A percentile compares a stretch with the other conserved stretches of the same genome.
Evolutionary conservation across 73 alveolate genomes (phyloP).

Genomic region (Paramecium primaurelia): DNA sequence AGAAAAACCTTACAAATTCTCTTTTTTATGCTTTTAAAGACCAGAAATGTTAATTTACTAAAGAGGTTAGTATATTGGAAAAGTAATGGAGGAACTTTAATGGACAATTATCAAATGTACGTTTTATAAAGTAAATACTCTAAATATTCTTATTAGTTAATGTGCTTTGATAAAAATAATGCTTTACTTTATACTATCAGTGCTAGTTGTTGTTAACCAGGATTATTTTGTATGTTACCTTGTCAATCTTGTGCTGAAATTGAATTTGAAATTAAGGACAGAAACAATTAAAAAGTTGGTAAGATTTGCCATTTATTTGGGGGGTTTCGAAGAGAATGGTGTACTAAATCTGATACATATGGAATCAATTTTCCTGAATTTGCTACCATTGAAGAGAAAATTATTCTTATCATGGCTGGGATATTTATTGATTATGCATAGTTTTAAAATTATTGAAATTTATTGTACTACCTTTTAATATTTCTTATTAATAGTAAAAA

Average conservation of each 20-base stretch:
- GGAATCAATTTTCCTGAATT: conserved; percentile 44
- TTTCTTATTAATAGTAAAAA: background rate
- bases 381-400: conserved; percentile 48
- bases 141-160: background rate
- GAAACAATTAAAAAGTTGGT: conserved; percentile 1
- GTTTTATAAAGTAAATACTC: background rate
- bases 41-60: conserved; percentile 53
- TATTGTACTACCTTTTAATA: background rate
- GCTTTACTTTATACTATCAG: conserved; percentile 1
- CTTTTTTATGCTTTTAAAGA: conserved; percentile 47
- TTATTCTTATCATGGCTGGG: background rate
- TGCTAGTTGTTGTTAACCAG: conserved; percentile 31
- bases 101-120: conserved; percentile 4
- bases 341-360: conserved; percentile 50
- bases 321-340: conserved; percentile 58
- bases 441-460: conserved; percentile 16
- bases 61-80: conserved; percentile 45
- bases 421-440: conserved; percentile 49
- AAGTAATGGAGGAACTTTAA: background rate
- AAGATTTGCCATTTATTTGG: conserved; percentile 50
- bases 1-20: conserved; percentile 50
- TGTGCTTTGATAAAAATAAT: conserved; percentile 28
- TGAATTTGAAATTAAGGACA: background rate
- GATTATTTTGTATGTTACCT: conserved; percentile 16
- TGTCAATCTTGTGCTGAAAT: conserved; percentile 35